phyloP scores from a whole-genome alignment of 2,329 filamentous ascomycete species.

The Ceratocystis smalleyi region DNA sequence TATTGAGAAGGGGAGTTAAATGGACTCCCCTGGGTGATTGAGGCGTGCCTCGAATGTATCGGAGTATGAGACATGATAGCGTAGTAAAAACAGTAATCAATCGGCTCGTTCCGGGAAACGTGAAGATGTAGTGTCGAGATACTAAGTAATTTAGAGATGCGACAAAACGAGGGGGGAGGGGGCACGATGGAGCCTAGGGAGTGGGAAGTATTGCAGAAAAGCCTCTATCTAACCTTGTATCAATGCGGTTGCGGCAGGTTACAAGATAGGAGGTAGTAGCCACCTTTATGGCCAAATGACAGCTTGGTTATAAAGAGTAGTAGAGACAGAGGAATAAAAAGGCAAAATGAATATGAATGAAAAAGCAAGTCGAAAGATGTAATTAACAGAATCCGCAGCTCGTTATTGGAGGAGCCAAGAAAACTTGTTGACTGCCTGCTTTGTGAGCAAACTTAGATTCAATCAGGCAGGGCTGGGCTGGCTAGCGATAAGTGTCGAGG shows the following conservation, averaged over 20 bases:
- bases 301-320: background rate
- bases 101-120: background rate
- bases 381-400: background rate
- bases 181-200: background rate
- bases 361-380: background rate
- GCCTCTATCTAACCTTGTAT: background rate
- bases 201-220: background rate
- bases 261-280: background rate
- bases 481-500: background rate
- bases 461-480: background rate
- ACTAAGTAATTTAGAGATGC: background rate
- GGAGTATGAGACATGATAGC: conserved; percentile 36
- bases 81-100: too few species aligned
- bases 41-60: conserved; percentile 43
- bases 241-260: background rate
- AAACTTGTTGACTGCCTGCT: background rate
- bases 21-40: conserved; percentile 30
- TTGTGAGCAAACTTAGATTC: background rate
- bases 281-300: background rate
- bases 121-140: background rate
- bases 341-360: background rate
- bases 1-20: conserved; percentile 14
- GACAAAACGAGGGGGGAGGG: background rate
- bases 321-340: background rate
- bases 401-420: background rate